Conservation (phyloP, 495 filamentous ascomycete genomes). For the Daldinia caldariorum region DNA sequence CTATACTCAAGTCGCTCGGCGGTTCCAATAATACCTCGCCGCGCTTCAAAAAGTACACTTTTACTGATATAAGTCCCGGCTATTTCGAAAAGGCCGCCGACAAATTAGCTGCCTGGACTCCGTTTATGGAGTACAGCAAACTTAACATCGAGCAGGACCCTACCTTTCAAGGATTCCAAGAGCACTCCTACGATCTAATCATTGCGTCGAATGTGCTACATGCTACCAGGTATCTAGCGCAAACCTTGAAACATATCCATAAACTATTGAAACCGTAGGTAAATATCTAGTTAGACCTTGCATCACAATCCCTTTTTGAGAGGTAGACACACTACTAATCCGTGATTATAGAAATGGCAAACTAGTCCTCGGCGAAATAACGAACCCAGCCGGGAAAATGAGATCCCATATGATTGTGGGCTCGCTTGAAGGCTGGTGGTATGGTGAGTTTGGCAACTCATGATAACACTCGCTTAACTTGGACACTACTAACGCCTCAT, state of each 20-base stretch:
- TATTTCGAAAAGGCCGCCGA: neutral
- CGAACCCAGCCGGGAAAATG: neutral
- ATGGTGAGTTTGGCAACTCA: neutral
- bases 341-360: neutral
- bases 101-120: too few relatives aligned
- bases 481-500: neutral
- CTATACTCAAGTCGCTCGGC: neutral
- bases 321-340: neutral
- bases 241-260: neutral
- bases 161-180: neutral
- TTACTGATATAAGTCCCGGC: neutral
- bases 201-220: neutral
- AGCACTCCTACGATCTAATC: neutral
- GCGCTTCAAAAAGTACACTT: neutral
- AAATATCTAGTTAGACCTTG: too few relatives aligned
- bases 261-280: neutral
- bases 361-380: neutral
- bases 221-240: neutral
- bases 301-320: neutral
- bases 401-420: neutral
- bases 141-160: neutral
- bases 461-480: neutral
- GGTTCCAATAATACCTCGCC: neutral
- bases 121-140: too few relatives aligned
- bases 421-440: slow-evolving; percentile 1